A percentile compares a stretch with the other conserved stretches of the same genome.
Evolutionary conservation across 2,329 filamentous ascomycete species (phyloP).

Genomic region (Stemphylium vesicarium): DNA sequence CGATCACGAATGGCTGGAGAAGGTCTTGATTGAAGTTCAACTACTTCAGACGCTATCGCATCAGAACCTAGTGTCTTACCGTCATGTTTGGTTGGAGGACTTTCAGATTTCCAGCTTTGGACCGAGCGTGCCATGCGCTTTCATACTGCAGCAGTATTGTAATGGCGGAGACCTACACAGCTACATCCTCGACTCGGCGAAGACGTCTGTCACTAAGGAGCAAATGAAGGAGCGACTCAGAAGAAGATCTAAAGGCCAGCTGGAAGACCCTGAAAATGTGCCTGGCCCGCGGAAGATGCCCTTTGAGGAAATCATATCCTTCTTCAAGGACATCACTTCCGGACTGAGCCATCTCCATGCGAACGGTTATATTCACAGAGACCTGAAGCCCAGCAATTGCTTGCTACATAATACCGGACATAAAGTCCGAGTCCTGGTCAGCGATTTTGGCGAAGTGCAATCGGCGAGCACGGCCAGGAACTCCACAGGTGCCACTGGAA

Average conservation of each 20-base stretch:
- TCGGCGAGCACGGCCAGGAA: constrained; percentile 79
- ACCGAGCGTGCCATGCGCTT: constrained; percentile 90
- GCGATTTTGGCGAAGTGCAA: constrained; percentile 97
- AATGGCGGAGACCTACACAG: constrained; percentile 90
- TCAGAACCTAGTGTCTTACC: constrained; percentile 93
- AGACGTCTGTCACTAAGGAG: constrained; percentile 72
- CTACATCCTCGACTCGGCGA: constrained; percentile 76
- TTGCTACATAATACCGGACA: constrained; percentile 78
- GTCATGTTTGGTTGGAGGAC: constrained; percentile 96
- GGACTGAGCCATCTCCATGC: constrained; percentile 88
- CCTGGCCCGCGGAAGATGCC: constrained; percentile 63
- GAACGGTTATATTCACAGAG: constrained; percentile 93
- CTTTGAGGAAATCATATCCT: constrained; percentile 94
- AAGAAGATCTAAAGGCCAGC: constrained; percentile 77
- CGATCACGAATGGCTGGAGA: constrained; percentile 93
- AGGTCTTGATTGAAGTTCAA: constrained; percentile 91
- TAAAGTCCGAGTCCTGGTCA: constrained; percentile 82
- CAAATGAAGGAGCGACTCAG: constrained; percentile 88
- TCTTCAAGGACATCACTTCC: constrained; percentile 94
- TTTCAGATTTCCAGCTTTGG: constrained; percentile 82
- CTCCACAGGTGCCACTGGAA: constrained; percentile 92
- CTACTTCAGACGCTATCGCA: constrained; percentile 90
- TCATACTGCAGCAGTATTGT: constrained; percentile 97
- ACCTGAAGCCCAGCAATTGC: constrained; percentile 96
- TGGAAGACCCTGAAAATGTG: constrained; percentile 66